Evolutionary conservation across 345 rosid species (phyloP).

Genomic region (Brassica nigra): DNA sequence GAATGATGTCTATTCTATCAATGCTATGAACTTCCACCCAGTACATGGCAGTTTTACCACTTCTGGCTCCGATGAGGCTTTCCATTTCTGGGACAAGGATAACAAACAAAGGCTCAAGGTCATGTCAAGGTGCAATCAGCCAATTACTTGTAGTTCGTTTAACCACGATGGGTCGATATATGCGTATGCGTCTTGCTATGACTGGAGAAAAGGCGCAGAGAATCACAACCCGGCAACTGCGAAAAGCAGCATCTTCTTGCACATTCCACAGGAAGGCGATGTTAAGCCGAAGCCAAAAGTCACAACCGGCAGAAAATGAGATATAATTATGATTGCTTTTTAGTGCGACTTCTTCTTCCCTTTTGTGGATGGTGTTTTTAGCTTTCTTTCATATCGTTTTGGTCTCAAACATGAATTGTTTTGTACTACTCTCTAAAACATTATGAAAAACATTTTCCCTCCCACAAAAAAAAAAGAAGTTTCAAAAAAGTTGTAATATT

Average conservation of each 20-base stretch:
- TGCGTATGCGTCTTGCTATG: conserved; percentile 91
- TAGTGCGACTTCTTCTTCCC: background rate
- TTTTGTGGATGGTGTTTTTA: background rate
- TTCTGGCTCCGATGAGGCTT: conserved; percentile 96
- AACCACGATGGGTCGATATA: conserved; percentile 91
- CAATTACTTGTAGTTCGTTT: conserved; percentile 89
- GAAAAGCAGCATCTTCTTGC: conserved; percentile 42
- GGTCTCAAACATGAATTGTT: background rate
- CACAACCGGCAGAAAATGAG: conserved; percentile 54
- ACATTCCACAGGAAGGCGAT: conserved; percentile 51
- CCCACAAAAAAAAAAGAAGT: too few relatives aligned
- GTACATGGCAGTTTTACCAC: conserved; percentile 99
- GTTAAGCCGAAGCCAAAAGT: conserved; percentile 84
- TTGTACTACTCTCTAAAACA: background rate
- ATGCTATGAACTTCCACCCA: conserved; percentile 92
- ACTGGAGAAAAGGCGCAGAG: conserved; percentile 81
- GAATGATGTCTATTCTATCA: conserved; percentile 87
- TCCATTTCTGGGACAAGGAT: conserved; percentile 99
- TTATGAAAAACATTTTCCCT: background rate
- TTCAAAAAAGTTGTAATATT: background rate
- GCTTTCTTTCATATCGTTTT: background rate
- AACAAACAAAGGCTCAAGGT: conserved; percentile 98
- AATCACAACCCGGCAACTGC: conserved; percentile 46
- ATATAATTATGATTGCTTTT: background rate
- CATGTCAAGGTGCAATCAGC: conserved; percentile 81